Percentiles rank a stretch among this genome's conserved stretches.
Evolutionary conservation across 2,329 filamentous ascomycete genomes (phyloP).

Genomic region (Remersonia thermophila): DNA sequence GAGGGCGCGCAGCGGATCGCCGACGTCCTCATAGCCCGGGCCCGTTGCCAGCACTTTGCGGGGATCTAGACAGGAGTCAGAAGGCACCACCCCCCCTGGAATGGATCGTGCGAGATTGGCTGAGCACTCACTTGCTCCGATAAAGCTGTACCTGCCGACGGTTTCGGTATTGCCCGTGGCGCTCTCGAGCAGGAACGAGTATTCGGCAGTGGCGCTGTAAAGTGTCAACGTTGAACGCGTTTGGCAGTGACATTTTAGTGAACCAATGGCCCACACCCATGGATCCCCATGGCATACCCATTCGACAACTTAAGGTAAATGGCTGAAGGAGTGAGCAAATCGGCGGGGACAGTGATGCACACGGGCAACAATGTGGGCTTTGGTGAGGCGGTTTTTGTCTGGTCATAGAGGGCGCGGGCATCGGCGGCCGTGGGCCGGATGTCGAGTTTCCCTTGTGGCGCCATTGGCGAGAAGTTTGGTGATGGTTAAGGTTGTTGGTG

Average conservation of each 20-base stretch:
- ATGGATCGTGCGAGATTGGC: not conserved
- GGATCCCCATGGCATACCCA: slow-evolving; percentile 10
- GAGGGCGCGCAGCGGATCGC: slow-evolving; percentile 73
- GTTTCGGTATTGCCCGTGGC: slow-evolving; percentile 68
- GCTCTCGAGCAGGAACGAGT: slow-evolving; percentile 92
- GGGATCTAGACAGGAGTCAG: slow-evolving; percentile 41
- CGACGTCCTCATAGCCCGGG: slow-evolving; percentile 69
- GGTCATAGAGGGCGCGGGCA: slow-evolving; percentile 14
- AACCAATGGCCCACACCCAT: not conserved
- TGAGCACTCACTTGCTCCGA: slow-evolving; percentile 39
- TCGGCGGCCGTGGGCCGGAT: slow-evolving; percentile 15
- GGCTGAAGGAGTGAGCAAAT: slow-evolving; percentile 86
- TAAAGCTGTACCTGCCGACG: slow-evolving; percentile 89
- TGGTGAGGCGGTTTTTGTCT: slow-evolving; percentile 11
- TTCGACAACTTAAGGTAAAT: slow-evolving; percentile 86
- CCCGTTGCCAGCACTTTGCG: slow-evolving; percentile 79
- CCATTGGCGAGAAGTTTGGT: slow-evolving; percentile 6
- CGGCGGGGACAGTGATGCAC: slow-evolving; percentile 73
- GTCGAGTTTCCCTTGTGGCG: slow-evolving; percentile 13
- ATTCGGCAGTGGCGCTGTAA: slow-evolving; percentile 28
- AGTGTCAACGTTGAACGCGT: not conserved
- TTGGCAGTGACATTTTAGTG: not conserved
- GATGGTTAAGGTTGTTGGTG: not conserved
- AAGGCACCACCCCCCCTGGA: not conserved
- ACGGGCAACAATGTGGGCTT: slow-evolving; percentile 59